phyloP scores from a whole-genome alignment of 805 yeast genomes.

The Lachancea thermotolerans region DNA sequence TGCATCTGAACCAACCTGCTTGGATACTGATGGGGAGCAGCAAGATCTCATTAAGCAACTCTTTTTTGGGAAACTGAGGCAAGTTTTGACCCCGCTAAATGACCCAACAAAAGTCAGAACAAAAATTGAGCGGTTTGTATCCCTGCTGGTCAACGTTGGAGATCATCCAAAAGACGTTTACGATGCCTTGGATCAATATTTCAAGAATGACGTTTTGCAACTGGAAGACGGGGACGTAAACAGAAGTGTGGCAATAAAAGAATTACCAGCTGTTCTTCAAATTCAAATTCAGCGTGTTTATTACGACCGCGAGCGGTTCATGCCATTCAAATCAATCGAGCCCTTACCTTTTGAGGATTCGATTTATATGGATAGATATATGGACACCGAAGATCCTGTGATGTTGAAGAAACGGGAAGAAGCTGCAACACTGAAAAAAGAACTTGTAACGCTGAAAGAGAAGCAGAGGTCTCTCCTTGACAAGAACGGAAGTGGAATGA shows the following conservation, averaged over 20 bases:
- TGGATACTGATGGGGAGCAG: constrained; percentile 76
- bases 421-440: constrained; percentile 52
- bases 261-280: constrained; percentile 77
- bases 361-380: constrained; percentile 80
- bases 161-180: constrained; percentile 85
- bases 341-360: constrained; percentile 75
- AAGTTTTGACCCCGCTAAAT: constrained; percentile 52
- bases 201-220: constrained; percentile 57
- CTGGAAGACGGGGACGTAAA: constrained; percentile 69
- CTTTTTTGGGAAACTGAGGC: constrained; percentile 82
- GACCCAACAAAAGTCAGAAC: constrained; percentile 35
- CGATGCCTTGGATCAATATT: constrained; percentile 82
- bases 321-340: constrained; percentile 76
- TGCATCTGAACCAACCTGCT: constrained; percentile 59
- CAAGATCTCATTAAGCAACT: constrained; percentile 69
- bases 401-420: constrained; percentile 49
- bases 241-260: constrained; percentile 62
- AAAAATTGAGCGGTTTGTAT: constrained; percentile 69
- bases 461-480: constrained; percentile 39
- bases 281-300: constrained; percentile 92
- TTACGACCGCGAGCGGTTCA: constrained; percentile 64
- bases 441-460: constrained; percentile 38
- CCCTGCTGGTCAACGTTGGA: constrained; percentile 77
- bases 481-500: constrained; percentile 44
- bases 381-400: constrained; percentile 56